Conservation (phyloP, 345 rosid genomes). For the Linum trigynum region DNA sequence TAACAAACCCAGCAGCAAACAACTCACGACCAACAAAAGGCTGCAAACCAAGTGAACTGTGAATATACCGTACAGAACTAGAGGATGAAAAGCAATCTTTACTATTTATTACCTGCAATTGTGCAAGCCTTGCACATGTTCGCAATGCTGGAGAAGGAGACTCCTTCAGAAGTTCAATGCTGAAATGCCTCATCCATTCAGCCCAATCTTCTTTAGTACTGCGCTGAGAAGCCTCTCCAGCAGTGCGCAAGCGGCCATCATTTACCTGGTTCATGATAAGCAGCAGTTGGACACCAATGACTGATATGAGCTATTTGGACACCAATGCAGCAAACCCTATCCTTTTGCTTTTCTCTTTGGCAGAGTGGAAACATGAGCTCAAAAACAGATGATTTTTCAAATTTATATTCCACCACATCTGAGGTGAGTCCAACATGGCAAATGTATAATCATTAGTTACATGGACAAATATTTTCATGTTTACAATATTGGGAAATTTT, state of each 20-base stretch:
- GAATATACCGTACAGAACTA: constrained; percentile 13
- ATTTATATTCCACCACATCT: no score
- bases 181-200: constrained; percentile 99
- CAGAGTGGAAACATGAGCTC: not conserved
- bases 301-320: not conserved
- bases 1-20: constrained; percentile 99
- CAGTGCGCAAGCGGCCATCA: constrained; percentile 78
- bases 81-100: constrained; percentile 8
- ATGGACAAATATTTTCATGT: no score
- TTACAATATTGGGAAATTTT: no score
- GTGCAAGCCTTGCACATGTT: constrained; percentile 96
- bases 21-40: constrained; percentile 95
- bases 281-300: not conserved
- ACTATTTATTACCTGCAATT: constrained; percentile 56
- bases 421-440: no score
- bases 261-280: constrained; percentile 44
- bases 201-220: constrained; percentile 99
- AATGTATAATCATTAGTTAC: no score
- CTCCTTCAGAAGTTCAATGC: constrained; percentile 93
- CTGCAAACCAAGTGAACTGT: constrained; percentile 43
- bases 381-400: not conserved
- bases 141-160: constrained; percentile 98
- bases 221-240: constrained; percentile 99
- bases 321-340: no score
- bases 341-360: no score